Conservation (phyloP, 805 yeast genomes). For the Candida sanyiensis region DNA sequence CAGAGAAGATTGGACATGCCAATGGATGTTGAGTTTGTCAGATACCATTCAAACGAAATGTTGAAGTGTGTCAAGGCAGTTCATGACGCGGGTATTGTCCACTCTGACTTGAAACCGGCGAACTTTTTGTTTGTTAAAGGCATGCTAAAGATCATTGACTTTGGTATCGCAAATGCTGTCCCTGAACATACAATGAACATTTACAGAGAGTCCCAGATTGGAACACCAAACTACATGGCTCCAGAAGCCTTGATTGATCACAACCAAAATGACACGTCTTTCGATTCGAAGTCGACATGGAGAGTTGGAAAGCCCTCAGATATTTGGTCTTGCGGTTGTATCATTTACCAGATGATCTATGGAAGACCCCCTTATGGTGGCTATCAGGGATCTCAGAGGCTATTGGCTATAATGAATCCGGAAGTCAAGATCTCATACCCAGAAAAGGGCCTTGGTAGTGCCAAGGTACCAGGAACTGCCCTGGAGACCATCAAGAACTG, state of each 20-base stretch:
- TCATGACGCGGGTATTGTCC: slow-evolving; percentile 82
- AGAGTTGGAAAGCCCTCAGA: slow-evolving; percentile 93
- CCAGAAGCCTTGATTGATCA: slow-evolving; percentile 85
- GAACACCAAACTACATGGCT: slow-evolving; percentile 97
- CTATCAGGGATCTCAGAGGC: slow-evolving; percentile 68
- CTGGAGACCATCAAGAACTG: slow-evolving; percentile 71
- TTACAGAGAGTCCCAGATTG: slow-evolving; percentile 85
- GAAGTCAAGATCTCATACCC: slow-evolving; percentile 67
- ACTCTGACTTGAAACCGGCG: slow-evolving; percentile 70
- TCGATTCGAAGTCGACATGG: slow-evolving; percentile 36
- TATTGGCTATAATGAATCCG: slow-evolving; percentile 83
- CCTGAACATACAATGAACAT: slow-evolving; percentile 89
- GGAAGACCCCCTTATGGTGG: slow-evolving; percentile 88
- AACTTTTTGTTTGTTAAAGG: slow-evolving; percentile 81
- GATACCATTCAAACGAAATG: slow-evolving; percentile 74
- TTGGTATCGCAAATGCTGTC: slow-evolving; percentile 92
- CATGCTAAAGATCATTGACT: slow-evolving; percentile 80
- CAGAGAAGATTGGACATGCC: slow-evolving; percentile 45
- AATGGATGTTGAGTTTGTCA: slow-evolving; percentile 68
- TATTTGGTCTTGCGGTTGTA: slow-evolving; percentile 97
- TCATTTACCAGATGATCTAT: slow-evolving; percentile 90
- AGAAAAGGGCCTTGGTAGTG: slow-evolving; percentile 52
- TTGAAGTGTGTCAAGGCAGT: slow-evolving; percentile 80
- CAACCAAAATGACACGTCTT: slow-evolving; percentile 22
- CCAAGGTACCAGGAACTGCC: slow-evolving; percentile 60